Evolutionary conservation across 805 yeast species (phyloP).

Genomic region (Yamadazyma endophytica): DNA sequence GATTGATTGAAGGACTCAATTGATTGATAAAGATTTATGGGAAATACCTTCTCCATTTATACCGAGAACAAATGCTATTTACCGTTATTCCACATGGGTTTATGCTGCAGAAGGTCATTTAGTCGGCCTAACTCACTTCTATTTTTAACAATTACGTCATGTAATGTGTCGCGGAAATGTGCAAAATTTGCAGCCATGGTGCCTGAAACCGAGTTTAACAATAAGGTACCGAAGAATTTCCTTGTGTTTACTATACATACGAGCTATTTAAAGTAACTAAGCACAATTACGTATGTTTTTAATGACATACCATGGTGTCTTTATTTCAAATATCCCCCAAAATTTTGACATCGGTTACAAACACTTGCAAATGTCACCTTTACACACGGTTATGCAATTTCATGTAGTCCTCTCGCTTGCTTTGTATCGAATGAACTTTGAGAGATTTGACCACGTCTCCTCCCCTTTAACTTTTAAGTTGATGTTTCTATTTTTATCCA

Average conservation of each 20-base stretch:
- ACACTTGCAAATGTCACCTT: neutral
- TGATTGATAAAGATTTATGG: neutral
- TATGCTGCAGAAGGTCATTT: neutral
- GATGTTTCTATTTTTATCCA: conserved; percentile 45
- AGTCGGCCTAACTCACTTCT: neutral
- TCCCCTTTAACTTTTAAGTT: conserved; percentile 60
- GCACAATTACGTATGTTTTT: too few species aligned
- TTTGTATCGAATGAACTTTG: conserved; percentile 77
- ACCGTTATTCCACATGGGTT: neutral
- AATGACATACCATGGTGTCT: too few species aligned
- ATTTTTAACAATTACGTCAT: conserved; percentile 2
- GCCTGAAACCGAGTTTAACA: too few species aligned
- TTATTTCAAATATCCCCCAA: too few species aligned
- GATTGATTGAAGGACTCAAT: neutral
- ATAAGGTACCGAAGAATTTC: too few species aligned
- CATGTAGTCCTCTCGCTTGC: conserved; percentile 16
- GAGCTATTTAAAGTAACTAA: too few species aligned
- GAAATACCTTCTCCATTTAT: neutral
- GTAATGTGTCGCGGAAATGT: too few species aligned
- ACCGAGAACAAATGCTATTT: neutral
- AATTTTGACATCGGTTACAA: neutral
- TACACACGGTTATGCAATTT: neutral
- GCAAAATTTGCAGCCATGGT: too few species aligned
- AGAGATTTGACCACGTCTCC: conserved; percentile 63
- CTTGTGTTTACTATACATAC: too few species aligned